Percentiles rank a stretch among this genome's conserved stretches.
phyloP scores from a whole-genome alignment of 805 yeast genomes.

The Wickerhamiella vanderwaltii region DNA sequence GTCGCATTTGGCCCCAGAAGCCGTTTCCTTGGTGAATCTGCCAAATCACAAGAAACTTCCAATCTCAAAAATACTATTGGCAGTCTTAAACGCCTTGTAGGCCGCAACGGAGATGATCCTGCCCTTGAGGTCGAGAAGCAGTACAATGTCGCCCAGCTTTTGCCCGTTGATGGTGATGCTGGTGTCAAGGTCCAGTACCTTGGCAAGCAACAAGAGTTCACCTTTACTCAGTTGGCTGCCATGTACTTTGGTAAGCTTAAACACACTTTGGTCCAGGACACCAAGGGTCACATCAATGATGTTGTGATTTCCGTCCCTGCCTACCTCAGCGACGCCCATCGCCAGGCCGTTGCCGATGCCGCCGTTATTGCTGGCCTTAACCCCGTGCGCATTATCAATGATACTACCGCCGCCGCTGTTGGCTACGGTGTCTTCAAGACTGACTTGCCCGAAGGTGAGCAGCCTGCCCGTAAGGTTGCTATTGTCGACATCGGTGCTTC shows the following conservation, averaged over 20 bases:
- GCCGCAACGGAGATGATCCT: slow-evolving; percentile 61
- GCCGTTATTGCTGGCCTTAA: slow-evolving; percentile 91
- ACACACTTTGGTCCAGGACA: slow-evolving; percentile 65
- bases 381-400: slow-evolving; percentile 97
- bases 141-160: slow-evolving; percentile 61
- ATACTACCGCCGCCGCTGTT: slow-evolving; percentile 96
- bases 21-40: slow-evolving; percentile 90
- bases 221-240: slow-evolving; percentile 83
- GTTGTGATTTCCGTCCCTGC: slow-evolving; percentile 91
- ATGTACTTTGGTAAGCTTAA: slow-evolving; percentile 90
- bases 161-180: slow-evolving; percentile 56
- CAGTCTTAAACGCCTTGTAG: slow-evolving; percentile 85
- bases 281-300: slow-evolving; percentile 70
- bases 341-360: slow-evolving; percentile 93
- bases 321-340: slow-evolving; percentile 94
- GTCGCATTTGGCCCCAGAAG: slow-evolving; percentile 85
- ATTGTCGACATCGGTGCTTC: slow-evolving; percentile 97
- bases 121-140: slow-evolving; percentile 64
- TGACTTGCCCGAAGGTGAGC: slow-evolving; percentile 85
- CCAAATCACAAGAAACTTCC: slow-evolving; percentile 92
- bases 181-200: slow-evolving; percentile 78
- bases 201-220: slow-evolving; percentile 66
- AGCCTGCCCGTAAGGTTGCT: slow-evolving; percentile 63
- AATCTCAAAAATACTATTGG: slow-evolving; percentile 94
- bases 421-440: slow-evolving; percentile 96